Evolutionary conservation across 208 protist genomes (phyloP), one percentile per base, ranked within the genome.

Genomic region (Wallacemonas collosoma): DNA sequence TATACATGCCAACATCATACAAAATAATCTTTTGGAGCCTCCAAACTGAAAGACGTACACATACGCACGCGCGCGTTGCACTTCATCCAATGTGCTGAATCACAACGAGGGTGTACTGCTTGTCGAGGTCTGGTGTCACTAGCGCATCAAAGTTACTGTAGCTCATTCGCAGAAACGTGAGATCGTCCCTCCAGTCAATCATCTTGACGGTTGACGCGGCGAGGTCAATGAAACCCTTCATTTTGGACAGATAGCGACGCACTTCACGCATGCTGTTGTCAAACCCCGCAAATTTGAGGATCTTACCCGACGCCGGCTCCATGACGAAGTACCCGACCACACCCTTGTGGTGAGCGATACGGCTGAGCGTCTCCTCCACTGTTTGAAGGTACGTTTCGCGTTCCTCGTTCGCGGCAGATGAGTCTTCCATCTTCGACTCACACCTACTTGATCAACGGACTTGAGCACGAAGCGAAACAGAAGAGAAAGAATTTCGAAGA

Each of bases 151-250:
- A 81, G n/a, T 60, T 11, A 6, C 82, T 82, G 51, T 82, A 85
- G 70, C 88, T 89, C 35, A 95, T 72, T 36, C 91, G 83, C 40
- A 95, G 78, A 81, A 95, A 95, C 14, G 87, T 93, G 77, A 95
- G 79, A 58, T 88, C 76, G 61, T 95, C 88, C 17, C 81, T 76
- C 77, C 81, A 91, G 75, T 93, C 88, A 61, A 95, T 83, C 9
- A 81, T 95, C 40, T 88, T 79, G 1, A 95, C 74, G 0, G 91
- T 93, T 47, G 91, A 93, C 3, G 73, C 60, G n/a, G 85, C 87
- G 53, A 94, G 62, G 51, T 82, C 72, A 45, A 89, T 91, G 50
- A 95, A 86, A 8, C 85, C 88, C 38, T 77, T 77, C 68, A 93
- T 72, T 44, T 83, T 90, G 7, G 83, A 80, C 6, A 80, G 85